Base-by-base conservation (phyloP, 106 monocot species). In the Dendrobium chrysotoxum region DNA sequence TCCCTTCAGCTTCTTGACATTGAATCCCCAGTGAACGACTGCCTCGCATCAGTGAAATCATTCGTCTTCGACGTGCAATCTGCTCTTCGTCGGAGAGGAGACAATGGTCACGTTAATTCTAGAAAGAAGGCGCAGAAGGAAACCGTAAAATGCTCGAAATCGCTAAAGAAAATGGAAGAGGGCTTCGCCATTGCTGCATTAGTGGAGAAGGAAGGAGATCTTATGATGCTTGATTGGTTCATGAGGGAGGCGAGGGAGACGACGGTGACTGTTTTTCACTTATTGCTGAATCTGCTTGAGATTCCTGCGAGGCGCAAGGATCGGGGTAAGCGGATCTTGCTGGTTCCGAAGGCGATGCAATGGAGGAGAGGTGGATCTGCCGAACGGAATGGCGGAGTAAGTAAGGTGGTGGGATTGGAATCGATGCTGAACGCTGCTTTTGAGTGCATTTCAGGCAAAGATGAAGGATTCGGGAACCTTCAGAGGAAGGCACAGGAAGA, bases 21-120 rank as follows among this genome's bases (percentile, higher is more conserved):
- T 3, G 61, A 61, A 23, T 21, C 61, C 61, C 61, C 61, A 25
- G 1, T 61, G 61, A 61, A 61, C 61, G 61, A 61, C 61, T 20
- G 11, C 23, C 23, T 61, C 61, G 61, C 61, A 5, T 61, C 61
- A 21, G 61, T 8, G 25, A 61, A 61, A 23, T 61, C 61, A 21
- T 61, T 61, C 61, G 61, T 61, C 61, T 23, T 61, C n/a, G 61
- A 61, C 23, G n/a, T 61, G 61, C 61, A 61, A 61, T 61, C 61
- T 20, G 61, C 61, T 23, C 21, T 61, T 61, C 61, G 61, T 23
- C 61, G 61, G 61, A 61, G 23, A 23, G 61, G 61, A 61, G 61
- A 23, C 61, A 61, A 61, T 61, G 61, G 61, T 23, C 23, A n/a
- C 23, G 23, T 61, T 61, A n/a, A 23, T 61, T 61, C 23, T 61